Conservation (phyloP, 1,284 basidiomycete species). For the Leccinum pachyderme region DNA sequence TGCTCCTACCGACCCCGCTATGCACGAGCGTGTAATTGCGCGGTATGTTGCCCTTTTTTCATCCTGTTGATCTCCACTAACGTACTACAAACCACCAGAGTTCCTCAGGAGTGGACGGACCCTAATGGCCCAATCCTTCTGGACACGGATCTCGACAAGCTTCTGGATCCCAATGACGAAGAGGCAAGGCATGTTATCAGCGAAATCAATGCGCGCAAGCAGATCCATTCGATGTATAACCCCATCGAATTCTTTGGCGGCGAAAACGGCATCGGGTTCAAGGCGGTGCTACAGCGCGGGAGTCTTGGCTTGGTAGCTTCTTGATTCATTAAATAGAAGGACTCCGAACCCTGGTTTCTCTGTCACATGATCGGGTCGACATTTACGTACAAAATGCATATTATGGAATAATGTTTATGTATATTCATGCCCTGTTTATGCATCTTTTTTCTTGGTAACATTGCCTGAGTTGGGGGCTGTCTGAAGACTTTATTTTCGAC, state of each 20-base stretch:
- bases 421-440: too few species aligned
- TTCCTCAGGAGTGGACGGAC: slow-evolving; percentile 15
- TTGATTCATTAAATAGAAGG: too few species aligned
- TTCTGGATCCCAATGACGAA: slow-evolving; percentile 18
- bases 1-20: slow-evolving; percentile 33
- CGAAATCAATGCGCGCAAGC: slow-evolving; percentile 31
- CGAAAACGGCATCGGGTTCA: slow-evolving; percentile 14
- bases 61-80: neutral
- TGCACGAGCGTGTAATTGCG: slow-evolving; percentile 25
- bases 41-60: slow-evolving; percentile 7
- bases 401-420: too few species aligned
- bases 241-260: slow-evolving; percentile 5
- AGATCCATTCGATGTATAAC: slow-evolving; percentile 28
- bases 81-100: slow-evolving; percentile 1
- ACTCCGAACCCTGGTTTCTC: too few species aligned
- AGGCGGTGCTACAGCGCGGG: slow-evolving; percentile 1
- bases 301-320: neutral
- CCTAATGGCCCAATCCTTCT: slow-evolving; percentile 17
- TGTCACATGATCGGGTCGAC: too few species aligned
- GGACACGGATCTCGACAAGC: slow-evolving; percentile 7
- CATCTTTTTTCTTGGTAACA: too few species aligned
- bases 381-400: too few species aligned
- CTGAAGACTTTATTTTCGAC: too few species aligned
- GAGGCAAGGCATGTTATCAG: slow-evolving; percentile 24
- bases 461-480: too few species aligned